Evolutionary conservation across 768 basidiomycete genomes (phyloP).

Genomic region (Infundibulicybe gibba): DNA sequence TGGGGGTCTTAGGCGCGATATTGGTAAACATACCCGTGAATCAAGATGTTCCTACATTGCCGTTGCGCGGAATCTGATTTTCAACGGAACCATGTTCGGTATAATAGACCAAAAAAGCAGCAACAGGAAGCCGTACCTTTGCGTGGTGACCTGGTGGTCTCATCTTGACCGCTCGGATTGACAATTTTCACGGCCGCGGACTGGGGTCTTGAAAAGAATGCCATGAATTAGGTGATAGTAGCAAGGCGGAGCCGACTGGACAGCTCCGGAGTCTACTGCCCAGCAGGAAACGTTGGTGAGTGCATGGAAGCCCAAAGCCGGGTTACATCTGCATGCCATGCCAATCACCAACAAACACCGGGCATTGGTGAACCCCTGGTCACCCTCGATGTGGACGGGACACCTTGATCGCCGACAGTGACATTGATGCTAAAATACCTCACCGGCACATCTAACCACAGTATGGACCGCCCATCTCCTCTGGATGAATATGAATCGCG

Average conservation of each 20-base stretch:
- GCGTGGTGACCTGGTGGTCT: slow-evolving; percentile 37
- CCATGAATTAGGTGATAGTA: slow-evolving; percentile 37
- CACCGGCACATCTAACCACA: too few species aligned
- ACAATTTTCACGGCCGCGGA: slow-evolving; percentile 72
- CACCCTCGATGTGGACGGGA: too few species aligned
- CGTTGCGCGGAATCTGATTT: slow-evolving; percentile 62
- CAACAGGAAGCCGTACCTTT: slow-evolving; percentile 47
- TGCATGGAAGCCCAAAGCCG: too few species aligned
- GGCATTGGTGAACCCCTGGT: too few species aligned
- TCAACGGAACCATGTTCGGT: slow-evolving; percentile 4
- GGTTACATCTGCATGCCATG: too few species aligned
- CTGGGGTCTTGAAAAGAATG: slow-evolving; percentile 66
- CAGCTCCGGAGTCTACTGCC: slow-evolving; percentile 11
- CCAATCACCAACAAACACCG: too few species aligned
- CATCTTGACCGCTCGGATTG: slow-evolving; percentile 46
- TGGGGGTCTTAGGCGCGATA: not conserved
- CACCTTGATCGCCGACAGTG: too few species aligned
- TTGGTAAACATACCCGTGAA: slow-evolving; percentile 67
- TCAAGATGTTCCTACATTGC: slow-evolving; percentile 88
- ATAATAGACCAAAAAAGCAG: slow-evolving; percentile 4
- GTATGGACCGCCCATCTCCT: too few species aligned
- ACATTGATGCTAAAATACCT: too few species aligned
- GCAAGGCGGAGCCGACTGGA: slow-evolving; percentile 6
- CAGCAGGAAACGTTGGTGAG: slow-evolving; percentile 9
- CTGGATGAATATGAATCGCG: too few species aligned